A percentile compares a stretch with the other conserved stretches of the same genome.
Evolutionary conservation across 2,329 filamentous ascomycete genomes (phyloP).

Genomic region (Claviceps sp.): DNA sequence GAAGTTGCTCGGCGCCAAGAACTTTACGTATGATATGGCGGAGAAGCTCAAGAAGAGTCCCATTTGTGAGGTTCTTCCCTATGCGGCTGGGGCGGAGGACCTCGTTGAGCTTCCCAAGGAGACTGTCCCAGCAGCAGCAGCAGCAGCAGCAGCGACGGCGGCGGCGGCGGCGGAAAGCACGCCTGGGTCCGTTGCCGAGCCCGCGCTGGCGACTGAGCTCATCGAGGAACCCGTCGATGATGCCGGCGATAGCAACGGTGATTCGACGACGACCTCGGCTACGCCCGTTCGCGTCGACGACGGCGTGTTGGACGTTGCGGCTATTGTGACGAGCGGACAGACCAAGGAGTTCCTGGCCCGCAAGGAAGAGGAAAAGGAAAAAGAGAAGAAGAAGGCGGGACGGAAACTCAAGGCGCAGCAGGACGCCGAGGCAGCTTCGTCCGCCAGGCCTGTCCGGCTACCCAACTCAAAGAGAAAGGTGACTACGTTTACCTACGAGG

Average conservation of each 20-base stretch:
- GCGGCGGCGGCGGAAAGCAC: background rate
- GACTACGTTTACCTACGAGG: conserved; percentile 63
- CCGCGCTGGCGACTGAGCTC: background rate
- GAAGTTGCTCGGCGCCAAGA: conserved; percentile 47
- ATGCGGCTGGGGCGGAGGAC: conserved; percentile 28
- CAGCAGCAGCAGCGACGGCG: too few relatives aligned
- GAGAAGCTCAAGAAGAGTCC: conserved; percentile 55
- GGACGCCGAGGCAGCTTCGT: conserved; percentile 35
- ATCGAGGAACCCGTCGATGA: conserved; percentile 27
- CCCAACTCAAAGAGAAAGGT: conserved; percentile 60
- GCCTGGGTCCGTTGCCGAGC: conserved; percentile 22
- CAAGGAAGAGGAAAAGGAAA: conserved; percentile 73
- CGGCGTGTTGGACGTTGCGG: conserved; percentile 72
- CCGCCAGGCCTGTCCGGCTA: conserved; percentile 44
- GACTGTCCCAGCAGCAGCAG: background rate
- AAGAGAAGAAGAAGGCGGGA: conserved; percentile 53
- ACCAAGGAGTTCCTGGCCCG: conserved; percentile 72
- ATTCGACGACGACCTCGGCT: conserved; percentile 9
- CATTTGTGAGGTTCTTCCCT: conserved; percentile 54
- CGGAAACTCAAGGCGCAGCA: conserved; percentile 36
- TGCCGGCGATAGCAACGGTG: conserved; percentile 21
- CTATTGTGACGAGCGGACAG: conserved; percentile 68
- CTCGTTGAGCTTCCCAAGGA: conserved; percentile 38
- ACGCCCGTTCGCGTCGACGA: conserved; percentile 37
- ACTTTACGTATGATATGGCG: conserved; percentile 52